Evolutionary conservation across 805 yeast species (phyloP).

Genomic region (Debaryomyces prosopidis): DNA sequence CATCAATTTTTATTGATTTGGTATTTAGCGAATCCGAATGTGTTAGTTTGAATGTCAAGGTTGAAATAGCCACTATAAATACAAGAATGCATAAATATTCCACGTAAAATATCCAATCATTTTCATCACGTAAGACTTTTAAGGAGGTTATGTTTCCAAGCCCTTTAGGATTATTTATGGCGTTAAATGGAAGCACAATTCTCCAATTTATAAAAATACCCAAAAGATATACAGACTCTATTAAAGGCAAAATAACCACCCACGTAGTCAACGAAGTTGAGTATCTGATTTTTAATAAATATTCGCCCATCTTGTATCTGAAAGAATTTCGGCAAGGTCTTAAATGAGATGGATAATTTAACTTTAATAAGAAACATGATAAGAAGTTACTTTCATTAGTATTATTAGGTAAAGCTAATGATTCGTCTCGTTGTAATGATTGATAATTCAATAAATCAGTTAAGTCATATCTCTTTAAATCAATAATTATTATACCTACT

Average conservation of each 20-base stretch:
- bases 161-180: not conserved
- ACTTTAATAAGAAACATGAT: conserved; percentile 22
- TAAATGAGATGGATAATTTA: conserved; percentile 8
- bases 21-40: conserved; percentile 6
- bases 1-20: conserved; percentile 3
- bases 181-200: conserved; percentile 3
- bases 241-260: conserved; percentile 22
- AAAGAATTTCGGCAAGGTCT: conserved; percentile 19
- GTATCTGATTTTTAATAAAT: conserved; percentile 30
- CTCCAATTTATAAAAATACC: conserved; percentile 20
- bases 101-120: conserved; percentile 51
- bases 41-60: conserved; percentile 18
- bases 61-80: conserved; percentile 48
- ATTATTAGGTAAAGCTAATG: conserved; percentile 8
- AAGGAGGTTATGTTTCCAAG: not conserved
- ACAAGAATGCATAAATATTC: conserved; percentile 55
- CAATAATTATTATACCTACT: conserved; percentile 65
- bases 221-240: conserved; percentile 14
- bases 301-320: conserved; percentile 33
- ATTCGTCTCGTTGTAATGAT: not conserved
- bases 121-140: conserved; percentile 23
- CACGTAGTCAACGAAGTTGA: conserved; percentile 39
- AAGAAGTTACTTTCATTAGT: conserved; percentile 28
- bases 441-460: conserved; percentile 45
- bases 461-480: conserved; percentile 61